These are phyloP conservation scores for Paraphoma chrysanthemicola DNA, from an alignment of 2,329 filamentous ascomycete genomes.

Conservation along the genomic window DNA sequence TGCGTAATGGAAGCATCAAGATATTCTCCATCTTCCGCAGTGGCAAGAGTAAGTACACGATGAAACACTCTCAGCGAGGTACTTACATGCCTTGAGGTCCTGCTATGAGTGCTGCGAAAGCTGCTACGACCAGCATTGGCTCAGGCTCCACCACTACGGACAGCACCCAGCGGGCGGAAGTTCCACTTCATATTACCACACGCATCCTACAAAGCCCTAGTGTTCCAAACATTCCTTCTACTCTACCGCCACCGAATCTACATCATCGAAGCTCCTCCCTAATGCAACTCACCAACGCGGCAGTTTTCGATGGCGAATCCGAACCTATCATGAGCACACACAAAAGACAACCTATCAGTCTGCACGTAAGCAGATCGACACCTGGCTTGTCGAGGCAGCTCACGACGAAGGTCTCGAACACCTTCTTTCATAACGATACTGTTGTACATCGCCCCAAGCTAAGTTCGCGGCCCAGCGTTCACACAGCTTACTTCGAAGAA, in stretches of 20 bases:
- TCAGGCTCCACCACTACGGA: constrained; percentile 20
- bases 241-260: constrained; percentile 15
- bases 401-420: constrained; percentile 31
- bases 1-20: constrained; percentile 41
- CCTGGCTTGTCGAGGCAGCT: constrained; percentile 38
- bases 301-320: constrained; percentile 43
- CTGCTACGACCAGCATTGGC: constrained; percentile 9
- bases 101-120: constrained; percentile 9
- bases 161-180: constrained; percentile 17
- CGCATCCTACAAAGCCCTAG: constrained; percentile 18
- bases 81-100: constrained; percentile 17
- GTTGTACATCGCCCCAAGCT: constrained; percentile 41
- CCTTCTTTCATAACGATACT: constrained; percentile 37
- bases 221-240: constrained; percentile 16
- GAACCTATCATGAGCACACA: constrained; percentile 29
- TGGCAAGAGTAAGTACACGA: constrained; percentile 31
- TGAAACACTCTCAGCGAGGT: neutral
- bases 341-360: constrained; percentile 11
- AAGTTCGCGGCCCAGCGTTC: constrained; percentile 34
- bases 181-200: constrained; percentile 4
- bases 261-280: constrained; percentile 24
- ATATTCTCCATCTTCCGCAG: constrained; percentile 45
- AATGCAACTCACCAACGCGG: constrained; percentile 33
- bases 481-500: constrained; percentile 15
- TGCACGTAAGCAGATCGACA: constrained; percentile 38